Base-by-base conservation (phyloP, 1,284 basidiomycete species). In the Marasmius oreades region DNA sequence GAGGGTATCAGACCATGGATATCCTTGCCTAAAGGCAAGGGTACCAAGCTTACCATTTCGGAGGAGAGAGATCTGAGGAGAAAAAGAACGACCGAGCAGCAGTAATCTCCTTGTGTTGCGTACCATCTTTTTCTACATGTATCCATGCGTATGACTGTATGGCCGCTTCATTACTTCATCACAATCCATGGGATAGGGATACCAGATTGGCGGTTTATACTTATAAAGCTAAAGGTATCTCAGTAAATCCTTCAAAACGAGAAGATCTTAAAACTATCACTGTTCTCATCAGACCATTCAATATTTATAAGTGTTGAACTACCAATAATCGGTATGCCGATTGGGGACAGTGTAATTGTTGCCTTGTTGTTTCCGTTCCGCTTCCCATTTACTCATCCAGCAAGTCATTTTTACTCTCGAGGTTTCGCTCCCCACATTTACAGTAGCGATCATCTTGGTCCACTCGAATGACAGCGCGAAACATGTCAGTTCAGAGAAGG, bases 11-110 rank as follows among this genome's bases (percentile, higher is more conserved):
- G 99, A 85, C 86, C 96, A 56, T 95, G 94, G 90, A 85, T 99
- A 79, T 98, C 96, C 51, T 80, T 99, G 70, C 96, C 96, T 68
- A 95, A 93, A 81, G 96, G 96, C 78, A 97, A 97, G 84, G 97
- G 96, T 79, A 90, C 88, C 72, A 95, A 95, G 78, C 89, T 97
- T 63, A 91, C 90, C 57, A 93, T 93, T 67, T 82, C 91, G 14
- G 90, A 93, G 80, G 90, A 93, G 79, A 80, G 91, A 63, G 90
- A 93, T 73, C 75, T 82, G 66, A 83, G 82, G 80, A 86, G 89
- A 80, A 88, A 82, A 77, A 80, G 82, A 31, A 31, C 28, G 55
- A 79, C 84, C 57, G 76, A 82, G 57, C 86, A 82, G 57, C 86
- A 87, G 71, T 73, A 82, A 73, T 82, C 10, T 26, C n/a, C 26